Base-by-base conservation (phyloP, 768 basidiomycete species). In the Termitomyces bulborhizus region DNA sequence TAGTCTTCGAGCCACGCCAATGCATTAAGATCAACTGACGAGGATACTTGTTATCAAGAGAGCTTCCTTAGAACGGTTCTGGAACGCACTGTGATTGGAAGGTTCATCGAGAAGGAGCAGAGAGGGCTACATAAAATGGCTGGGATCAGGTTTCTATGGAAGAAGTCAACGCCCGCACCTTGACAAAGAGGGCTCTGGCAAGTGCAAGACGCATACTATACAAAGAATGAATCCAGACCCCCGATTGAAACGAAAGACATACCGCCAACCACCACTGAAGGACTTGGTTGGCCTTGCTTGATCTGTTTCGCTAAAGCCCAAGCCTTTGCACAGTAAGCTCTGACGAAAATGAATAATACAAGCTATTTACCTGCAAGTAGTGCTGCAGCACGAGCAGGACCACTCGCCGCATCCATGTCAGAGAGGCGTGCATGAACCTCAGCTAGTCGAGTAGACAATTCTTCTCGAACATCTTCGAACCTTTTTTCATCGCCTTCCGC, bases 341-440 rank as follows among this genome's bases (percentile, higher is more conserved):
- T n/a, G 26, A 31, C 13, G 37, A 0, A 55, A 15, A 18, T 11
- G 32, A 21, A 39, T 2, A 36, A 37, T 16, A 13, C 7, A 39
- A 49, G 42, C 34, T 3, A 61, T 70, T 53, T 61, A 88, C 90
- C 96, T 21, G 93, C 93, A 27, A 98, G 77, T 26, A 99, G 73
- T 18, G 90, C 80, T 13, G 93, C 92, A 21, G 96, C 95, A 45
- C 97, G 74, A 6, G 93, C 87, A n/a, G 97, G 97, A 3, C 94
- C 97, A 66, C 90, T 96, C 66, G 91, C 96, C 3, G 96, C 96
- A 61, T 99, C 97, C 86, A 99, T 98, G 47, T 99, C 97, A n/a
- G 93, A 85, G 45, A 98, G 71, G 46, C 88, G 81, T 45, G 87
- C 75, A 66, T 98, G 97, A 5, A 97, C 89, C 59, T 99, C 96